Conservation (phyloP, 2,329 filamentous ascomycete genomes). For the Erysiphe neolycopersici region DNA sequence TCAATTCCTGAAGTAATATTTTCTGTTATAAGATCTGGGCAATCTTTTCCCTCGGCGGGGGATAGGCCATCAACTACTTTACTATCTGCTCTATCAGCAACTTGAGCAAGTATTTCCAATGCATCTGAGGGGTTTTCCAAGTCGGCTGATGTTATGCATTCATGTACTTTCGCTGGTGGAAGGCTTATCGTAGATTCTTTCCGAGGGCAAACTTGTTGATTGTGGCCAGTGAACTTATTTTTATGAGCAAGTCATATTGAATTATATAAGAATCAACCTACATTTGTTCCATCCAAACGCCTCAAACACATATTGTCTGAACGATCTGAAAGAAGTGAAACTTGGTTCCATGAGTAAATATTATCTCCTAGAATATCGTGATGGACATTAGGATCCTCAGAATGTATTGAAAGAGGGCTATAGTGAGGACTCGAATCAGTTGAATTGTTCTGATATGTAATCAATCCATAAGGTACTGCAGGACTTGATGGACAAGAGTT, state of each 20-base stretch:
- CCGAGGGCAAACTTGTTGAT: constrained; percentile 4
- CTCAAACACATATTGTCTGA: constrained; percentile 3
- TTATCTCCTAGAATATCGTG: constrained; percentile 5
- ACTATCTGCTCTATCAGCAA: constrained; percentile 12
- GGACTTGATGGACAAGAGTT: neutral
- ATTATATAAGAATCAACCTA: neutral
- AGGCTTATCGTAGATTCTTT: constrained; percentile 5
- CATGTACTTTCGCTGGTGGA: constrained; percentile 5
- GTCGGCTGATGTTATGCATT: constrained; percentile 11
- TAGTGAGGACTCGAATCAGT: constrained; percentile 1
- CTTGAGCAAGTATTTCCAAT: constrained; percentile 12
- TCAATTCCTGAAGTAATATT: constrained; percentile 4
- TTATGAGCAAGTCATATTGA: neutral
- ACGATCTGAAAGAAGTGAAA: constrained; percentile 4
- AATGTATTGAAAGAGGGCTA: constrained; percentile 3
- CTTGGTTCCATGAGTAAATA: constrained; percentile 4
- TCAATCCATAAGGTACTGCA: neutral
- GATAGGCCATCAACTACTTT: constrained; percentile 1
- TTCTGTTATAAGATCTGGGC: neutral
- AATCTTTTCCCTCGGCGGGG: neutral
- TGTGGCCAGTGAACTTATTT: neutral
- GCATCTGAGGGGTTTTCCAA: constrained; percentile 14
- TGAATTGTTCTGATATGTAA: neutral
- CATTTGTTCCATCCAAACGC: neutral
- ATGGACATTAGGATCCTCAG: constrained; percentile 4